Evolutionary conservation across 2,329 filamentous ascomycete species (phyloP).

Genomic region (Tricladium varicosporioides): DNA sequence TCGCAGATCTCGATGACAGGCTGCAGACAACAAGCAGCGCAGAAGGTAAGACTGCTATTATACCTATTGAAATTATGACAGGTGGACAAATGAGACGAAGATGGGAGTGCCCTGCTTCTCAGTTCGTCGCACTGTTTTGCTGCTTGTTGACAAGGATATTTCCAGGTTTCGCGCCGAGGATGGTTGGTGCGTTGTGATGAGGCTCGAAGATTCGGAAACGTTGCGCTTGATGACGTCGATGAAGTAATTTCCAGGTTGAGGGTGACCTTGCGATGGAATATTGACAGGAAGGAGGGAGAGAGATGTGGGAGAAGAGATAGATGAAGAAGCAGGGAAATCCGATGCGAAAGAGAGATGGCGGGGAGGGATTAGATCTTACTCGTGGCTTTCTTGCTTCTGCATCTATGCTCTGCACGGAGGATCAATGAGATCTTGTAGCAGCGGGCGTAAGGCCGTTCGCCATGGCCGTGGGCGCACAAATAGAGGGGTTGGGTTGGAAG

Average conservation of each 20-base stretch:
- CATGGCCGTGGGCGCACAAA: background rate
- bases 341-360: conserved; percentile 11
- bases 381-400: background rate
- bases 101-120: conserved; percentile 2
- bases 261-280: background rate
- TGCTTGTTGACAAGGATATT: conserved; percentile 17
- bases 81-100: conserved; percentile 1
- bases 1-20: background rate
- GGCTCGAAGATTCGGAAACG: background rate
- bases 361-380: background rate
- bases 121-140: background rate
- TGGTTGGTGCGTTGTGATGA: conserved; percentile 2
- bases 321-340: conserved; percentile 7
- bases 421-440: background rate
- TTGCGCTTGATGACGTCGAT: conserved; percentile 20
- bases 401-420: background rate
- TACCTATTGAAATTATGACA: background rate
- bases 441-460: background rate
- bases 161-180: conserved; percentile 14
- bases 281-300: background rate
- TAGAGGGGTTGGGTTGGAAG: conserved; percentile 4
- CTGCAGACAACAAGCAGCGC: background rate
- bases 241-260: conserved; percentile 5
- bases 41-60: background rate
- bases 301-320: background rate